Base-by-base conservation (phyloP, 441 rosid species). In the Raphanus hybrid region DNA sequence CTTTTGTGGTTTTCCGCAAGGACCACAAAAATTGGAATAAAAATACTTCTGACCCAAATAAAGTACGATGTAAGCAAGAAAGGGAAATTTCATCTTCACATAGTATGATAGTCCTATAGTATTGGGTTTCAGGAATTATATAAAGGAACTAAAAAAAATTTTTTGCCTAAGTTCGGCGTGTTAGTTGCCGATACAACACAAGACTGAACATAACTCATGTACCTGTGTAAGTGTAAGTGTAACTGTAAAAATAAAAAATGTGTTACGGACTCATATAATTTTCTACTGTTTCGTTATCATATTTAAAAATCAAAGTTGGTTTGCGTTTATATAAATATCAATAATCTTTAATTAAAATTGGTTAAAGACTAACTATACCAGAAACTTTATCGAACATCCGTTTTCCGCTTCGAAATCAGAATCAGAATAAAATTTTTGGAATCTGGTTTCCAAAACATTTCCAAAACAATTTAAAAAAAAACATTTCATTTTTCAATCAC, bases 311-410 rank as follows among this genome's bases (percentile, higher is more conserved):
- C 57, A 43, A n/a, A 23, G 2, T 66, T 12, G 15, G 6, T 66
- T 43, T 59, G 27, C 58, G 6, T 20, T 59, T 37, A 35, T 34
- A 64, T 50, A 52, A 34, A 73, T 64, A 54, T 26, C 64, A 64
- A 27, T 27, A 26, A 55, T 54, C 16, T 2, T 65, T 26, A 32
- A 6, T 7, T 14, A 23, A 67, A 37, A 65, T 55, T 65, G 58
- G 64, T 14, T 64, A 23, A 23, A 23, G 26, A 23, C 26, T 23
- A 23, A 2, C 26, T 23, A 23, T 2, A 23, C 26, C 26, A 23
- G 26, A 23, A 23, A 23, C 26, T 0, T 20, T 20, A 20, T 20
- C 1, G 23, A 20, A 20, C 23, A 20, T 23, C 26, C 26, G 26
- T 23, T 23, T 23, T 23, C 26, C 26, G 2, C 26, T 23, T 23